These are phyloP conservation scores for Plantago coronopus DNA, from an alignment of 305 asterid species.

Conservation along the genomic window DNA sequence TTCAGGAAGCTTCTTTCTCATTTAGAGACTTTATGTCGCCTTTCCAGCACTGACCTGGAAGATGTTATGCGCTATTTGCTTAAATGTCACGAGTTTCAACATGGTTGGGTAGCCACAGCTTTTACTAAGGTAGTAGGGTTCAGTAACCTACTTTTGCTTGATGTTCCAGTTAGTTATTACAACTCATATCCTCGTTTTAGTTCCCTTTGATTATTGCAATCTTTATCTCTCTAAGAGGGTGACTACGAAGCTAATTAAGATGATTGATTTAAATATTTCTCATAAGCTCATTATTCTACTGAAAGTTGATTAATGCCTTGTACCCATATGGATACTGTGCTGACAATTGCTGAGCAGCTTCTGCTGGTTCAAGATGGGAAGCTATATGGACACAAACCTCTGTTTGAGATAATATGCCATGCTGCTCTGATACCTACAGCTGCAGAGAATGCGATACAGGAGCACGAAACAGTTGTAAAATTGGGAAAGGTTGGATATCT, in stretches of 20 bases:
- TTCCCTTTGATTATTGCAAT: not conserved
- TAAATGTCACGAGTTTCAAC: constrained; percentile 70
- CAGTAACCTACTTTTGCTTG: constrained; percentile 18
- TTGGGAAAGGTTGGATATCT: constrained; percentile 67
- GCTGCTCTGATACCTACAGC: constrained; percentile 76
- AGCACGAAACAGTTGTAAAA: constrained; percentile 59
- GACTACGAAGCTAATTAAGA: not conserved
- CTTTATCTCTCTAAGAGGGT: not conserved
- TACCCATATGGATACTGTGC: too few species aligned
- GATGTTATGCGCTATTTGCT: constrained; percentile 63
- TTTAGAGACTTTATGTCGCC: constrained; percentile 66
- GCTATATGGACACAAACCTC: constrained; percentile 77
- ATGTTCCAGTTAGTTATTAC: constrained; percentile 3
- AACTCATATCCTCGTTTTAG: constrained; percentile 9
- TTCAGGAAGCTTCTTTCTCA: constrained; percentile 93
- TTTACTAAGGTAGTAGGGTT: constrained; percentile 92
- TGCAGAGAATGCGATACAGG: constrained; percentile 60
- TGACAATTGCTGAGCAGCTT: constrained; percentile 52
- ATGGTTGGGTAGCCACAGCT: constrained; percentile 84
- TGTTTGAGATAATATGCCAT: constrained; percentile 73
- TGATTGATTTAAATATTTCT: not conserved
- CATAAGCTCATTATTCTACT: too few species aligned
- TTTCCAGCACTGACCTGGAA: constrained; percentile 63
- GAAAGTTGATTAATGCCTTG: not conserved
- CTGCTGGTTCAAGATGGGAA: too few species aligned